phyloP scores from a whole-genome alignment of 2,329 filamentous ascomycete genomes.

The Aspergillus fumigatus region DNA sequence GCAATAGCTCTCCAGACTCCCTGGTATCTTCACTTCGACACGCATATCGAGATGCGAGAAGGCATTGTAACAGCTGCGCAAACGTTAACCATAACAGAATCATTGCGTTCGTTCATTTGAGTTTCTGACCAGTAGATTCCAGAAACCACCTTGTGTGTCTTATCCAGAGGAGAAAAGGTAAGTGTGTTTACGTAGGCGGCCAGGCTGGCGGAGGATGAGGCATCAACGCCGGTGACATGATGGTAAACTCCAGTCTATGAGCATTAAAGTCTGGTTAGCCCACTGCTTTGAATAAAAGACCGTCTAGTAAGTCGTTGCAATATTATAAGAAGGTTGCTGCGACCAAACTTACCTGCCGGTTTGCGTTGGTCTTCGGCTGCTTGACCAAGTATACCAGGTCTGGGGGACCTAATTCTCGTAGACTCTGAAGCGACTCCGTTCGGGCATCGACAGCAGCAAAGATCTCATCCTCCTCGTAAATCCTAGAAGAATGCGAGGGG shows the following conservation, averaged over 20 bases:
- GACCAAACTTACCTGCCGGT: slow-evolving; percentile 48
- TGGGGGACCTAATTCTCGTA: slow-evolving; percentile 91
- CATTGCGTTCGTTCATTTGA: background rate
- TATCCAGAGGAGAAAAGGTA: slow-evolving; percentile 82
- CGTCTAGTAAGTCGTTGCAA: background rate
- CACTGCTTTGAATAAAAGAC: background rate
- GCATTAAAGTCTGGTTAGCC: slow-evolving; percentile 5
- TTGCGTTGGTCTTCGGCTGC: slow-evolving; percentile 56
- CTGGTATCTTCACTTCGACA: slow-evolving; percentile 94
- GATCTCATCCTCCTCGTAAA: slow-evolving; percentile 89
- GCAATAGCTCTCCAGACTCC: slow-evolving; percentile 94
- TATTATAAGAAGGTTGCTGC: background rate
- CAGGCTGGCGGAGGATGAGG: slow-evolving; percentile 92
- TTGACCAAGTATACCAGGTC: slow-evolving; percentile 95
- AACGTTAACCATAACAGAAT: slow-evolving; percentile 10
- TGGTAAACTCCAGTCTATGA: slow-evolving; percentile 85
- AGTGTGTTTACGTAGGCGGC: slow-evolving; percentile 98
- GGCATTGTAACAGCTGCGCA: slow-evolving; percentile 87
- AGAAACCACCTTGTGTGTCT: slow-evolving; percentile 83
- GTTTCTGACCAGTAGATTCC: slow-evolving; percentile 79
- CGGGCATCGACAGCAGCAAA: slow-evolving; percentile 81
- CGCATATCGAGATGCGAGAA: slow-evolving; percentile 98
- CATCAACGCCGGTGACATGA: slow-evolving; percentile 95
- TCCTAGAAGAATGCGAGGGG: slow-evolving; percentile 49
- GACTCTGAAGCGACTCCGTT: slow-evolving; percentile 77